These are phyloP conservation scores for Colletotrichum siamense DNA, from an alignment of 2,329 filamentous ascomycete species.

Conservation along the genomic window DNA sequence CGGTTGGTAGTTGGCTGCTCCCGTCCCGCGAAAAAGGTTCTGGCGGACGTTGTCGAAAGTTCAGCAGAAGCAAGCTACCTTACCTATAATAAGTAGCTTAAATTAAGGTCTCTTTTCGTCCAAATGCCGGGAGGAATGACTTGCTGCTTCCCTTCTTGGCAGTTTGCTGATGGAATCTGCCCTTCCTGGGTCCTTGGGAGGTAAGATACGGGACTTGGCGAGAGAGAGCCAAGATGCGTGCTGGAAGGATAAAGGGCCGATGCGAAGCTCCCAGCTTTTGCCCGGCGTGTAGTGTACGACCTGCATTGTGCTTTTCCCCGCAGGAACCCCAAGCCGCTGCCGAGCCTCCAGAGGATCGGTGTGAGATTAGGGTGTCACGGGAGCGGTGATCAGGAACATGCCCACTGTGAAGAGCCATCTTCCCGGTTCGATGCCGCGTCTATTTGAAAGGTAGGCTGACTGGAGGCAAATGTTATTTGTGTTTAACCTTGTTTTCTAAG, in stretches of 20 bases:
- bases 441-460: neutral
- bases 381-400: neutral
- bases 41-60: neutral
- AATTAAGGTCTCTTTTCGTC: neutral
- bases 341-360: neutral
- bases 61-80: neutral
- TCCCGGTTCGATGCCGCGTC: neutral
- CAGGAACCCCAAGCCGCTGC: neutral
- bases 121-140: neutral
- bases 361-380: slow-evolving; percentile 1
- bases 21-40: neutral
- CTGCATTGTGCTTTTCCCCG: neutral
- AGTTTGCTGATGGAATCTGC: neutral
- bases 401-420: neutral
- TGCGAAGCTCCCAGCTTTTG: neutral
- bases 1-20: neutral
- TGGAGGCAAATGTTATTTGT: neutral
- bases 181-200: neutral
- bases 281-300: neutral
- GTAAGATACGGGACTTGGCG: neutral
- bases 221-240: neutral
- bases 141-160: neutral
- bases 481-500: neutral
- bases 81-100: neutral
- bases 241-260: neutral